Evolutionary conservation across 2,329 filamentous ascomycete species (phyloP).

Genomic region (Erysiphe pisi): DNA sequence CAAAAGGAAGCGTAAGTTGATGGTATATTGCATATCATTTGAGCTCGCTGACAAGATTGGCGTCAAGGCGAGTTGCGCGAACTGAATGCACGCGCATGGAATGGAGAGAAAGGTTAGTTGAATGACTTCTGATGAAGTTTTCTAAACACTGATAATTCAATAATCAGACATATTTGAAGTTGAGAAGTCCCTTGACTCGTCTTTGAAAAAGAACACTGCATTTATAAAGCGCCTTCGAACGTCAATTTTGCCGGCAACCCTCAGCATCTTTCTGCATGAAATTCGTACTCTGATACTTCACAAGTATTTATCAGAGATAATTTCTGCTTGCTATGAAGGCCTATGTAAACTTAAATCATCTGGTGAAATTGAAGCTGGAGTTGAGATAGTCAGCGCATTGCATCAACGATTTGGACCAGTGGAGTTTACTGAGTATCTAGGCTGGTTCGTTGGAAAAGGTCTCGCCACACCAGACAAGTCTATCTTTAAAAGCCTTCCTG

Average conservation of each 20-base stretch:
- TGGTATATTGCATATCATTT: neutral
- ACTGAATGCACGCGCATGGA: conserved; percentile 79
- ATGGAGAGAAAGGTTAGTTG: conserved; percentile 65
- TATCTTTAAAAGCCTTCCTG: conserved; percentile 62
- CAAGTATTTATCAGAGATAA: conserved; percentile 95
- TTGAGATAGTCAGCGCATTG: conserved; percentile 88
- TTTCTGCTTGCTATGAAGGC: conserved; percentile 90
- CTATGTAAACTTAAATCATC: conserved; percentile 83
- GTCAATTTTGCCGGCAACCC: conserved; percentile 67
- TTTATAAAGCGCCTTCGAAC: conserved; percentile 96
- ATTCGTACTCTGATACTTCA: conserved; percentile 81
- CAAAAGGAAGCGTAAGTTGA: conserved; percentile 49
- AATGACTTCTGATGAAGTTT: conserved; percentile 7
- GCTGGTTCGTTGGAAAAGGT: conserved; percentile 83
- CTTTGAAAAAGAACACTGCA: conserved; percentile 94
- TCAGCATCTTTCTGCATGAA: conserved; percentile 77
- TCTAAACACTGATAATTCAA: conserved; percentile 30
- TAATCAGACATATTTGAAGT: conserved; percentile 40
- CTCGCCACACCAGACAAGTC: conserved; percentile 84
- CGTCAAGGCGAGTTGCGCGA: conserved; percentile 72
- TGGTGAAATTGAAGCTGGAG: conserved; percentile 80
- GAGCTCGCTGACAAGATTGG: conserved; percentile 31
- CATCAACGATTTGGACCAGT: conserved; percentile 86
- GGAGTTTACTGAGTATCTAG: conserved; percentile 84
- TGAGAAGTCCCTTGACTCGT: conserved; percentile 74